Evolutionary conservation across 805 yeast genomes (phyloP), one percentile per base, ranked within the genome.

Genomic region (Lipomyces lipofer): DNA sequence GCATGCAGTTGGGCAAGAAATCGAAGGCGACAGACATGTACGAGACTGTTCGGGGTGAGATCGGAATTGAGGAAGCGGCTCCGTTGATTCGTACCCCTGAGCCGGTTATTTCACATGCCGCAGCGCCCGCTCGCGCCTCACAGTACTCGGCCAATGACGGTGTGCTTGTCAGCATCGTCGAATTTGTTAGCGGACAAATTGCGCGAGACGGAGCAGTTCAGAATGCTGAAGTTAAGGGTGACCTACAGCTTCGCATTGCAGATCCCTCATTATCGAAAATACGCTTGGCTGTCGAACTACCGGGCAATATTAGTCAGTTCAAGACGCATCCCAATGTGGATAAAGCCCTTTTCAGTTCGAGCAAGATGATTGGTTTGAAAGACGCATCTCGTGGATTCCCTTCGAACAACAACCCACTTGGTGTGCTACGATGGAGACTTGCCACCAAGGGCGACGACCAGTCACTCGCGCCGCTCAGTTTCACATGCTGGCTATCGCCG

Each of bases 311-410:
- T 70, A 81, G 74, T 60, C 90, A 85, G 67, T 94, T 81, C 75
- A 91, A 91, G 71, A 90, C 98, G 13, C 97, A 94, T 75, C 99
- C 99, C 60, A 91, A 92, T 69, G 95, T 94, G 62, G 97, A 94
- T 73, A 85, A 87, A 66, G 74, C 73, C 39, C 71, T 81, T 66
- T 94, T 92, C 70, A 76, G 78, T 43, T 68, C 78, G 12, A 70
- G 75, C 13, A 75, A 79, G 54, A 71, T 79, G 40, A 82, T 94
- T 65, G 86, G 86, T 0, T 79, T 91, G 66, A 88, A 87, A 68
- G 95, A 91, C 69, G 75, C 82, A 50, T 67, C 78, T 43, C 88
- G 88, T 67, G 81, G 90, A 32, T 91, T 94, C 81, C 98, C 98
- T 36, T 78, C 90, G 8, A 89, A 91, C 70, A 96, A 90, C 69